These are phyloP conservation scores for Rhodotorula sp. DNA, from an alignment of 1,284 basidiomycete genomes.

Conservation along the genomic window DNA sequence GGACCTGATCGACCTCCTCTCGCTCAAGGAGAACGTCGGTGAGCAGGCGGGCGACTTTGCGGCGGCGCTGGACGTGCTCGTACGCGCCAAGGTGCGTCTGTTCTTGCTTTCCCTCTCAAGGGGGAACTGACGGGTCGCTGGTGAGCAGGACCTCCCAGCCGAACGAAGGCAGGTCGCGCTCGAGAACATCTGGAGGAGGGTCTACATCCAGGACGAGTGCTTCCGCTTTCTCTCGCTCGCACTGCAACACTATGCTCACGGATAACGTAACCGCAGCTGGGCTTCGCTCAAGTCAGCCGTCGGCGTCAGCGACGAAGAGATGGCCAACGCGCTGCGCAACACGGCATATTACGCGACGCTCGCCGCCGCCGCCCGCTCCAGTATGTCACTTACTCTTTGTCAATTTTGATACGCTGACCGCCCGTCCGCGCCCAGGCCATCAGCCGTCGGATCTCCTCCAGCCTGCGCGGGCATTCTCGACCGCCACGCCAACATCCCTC, in stretches of 20 bases:
- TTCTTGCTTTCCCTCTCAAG: background rate
- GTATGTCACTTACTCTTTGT: background rate
- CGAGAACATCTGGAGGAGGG: constrained; percentile 76
- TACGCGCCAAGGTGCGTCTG: constrained; percentile 51
- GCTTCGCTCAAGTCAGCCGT: constrained; percentile 65
- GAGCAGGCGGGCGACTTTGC: constrained; percentile 51
- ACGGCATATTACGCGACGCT: constrained; percentile 72
- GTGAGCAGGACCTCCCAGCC: constrained; percentile 72
- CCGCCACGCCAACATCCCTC: constrained; percentile 39
- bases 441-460: constrained; percentile 16
- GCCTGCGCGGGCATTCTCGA: constrained; percentile 46
- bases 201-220: constrained; percentile 85
- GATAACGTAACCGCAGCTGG: constrained; percentile 61
- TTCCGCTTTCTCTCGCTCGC: too few species aligned
- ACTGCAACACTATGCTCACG: background rate
- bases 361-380: constrained; percentile 45
- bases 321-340: constrained; percentile 64
- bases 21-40: constrained; percentile 55
- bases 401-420: background rate
- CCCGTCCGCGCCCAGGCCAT: background rate
- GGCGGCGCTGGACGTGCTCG: constrained; percentile 55
- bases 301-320: constrained; percentile 68
- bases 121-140: constrained; percentile 50
- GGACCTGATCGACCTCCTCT: constrained; percentile 58
- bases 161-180: constrained; percentile 67